Base-by-base conservation (phyloP, 106 monocot genomes). In the Acorus calamus region DNA sequence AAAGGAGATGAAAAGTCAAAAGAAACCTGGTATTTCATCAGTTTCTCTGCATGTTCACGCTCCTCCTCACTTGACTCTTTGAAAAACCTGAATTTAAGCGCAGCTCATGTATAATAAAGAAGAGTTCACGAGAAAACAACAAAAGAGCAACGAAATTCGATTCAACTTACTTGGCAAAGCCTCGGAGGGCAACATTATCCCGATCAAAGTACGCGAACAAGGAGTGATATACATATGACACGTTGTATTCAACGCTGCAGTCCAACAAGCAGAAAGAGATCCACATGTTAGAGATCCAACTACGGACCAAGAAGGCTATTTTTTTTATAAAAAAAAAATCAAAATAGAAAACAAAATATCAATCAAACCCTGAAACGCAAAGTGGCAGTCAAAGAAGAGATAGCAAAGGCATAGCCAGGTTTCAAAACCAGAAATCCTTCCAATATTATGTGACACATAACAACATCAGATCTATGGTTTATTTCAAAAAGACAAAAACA, bases 151-250 rank as follows among this genome's bases (percentile, higher is more conserved):
- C 46, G 42, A 45, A 4, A 7, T 13, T 10, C 4, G 55, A 62
- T 5, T 62, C 44, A 58, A n/a, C 80, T 83, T 81, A 89, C 84
- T 89, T 82, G 44, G 89, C 89, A 52, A 89, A 61, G 44, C 89
- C 89, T 65, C 48, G 66, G 9, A 89, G 73, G 11, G 89, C 89
- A 57, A 89, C 77, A 56, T 89, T 89, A 50, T 89, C 89, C 42
- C 84, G 70, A 49, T 89, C 89, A 53, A 89, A 89, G 70, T 89
- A 89, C 2, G 84, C 89, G 65, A 79, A 89, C 89, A 89, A 55
- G 7, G 89, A 76, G 43, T 89, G 89, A 52, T 82, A 89, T 11
- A 67, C 73, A 65, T 89, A 89, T 0, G 84, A 84, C 9, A 76
- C 73, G 53, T 76, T 89, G 74, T 89, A 89, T 54, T 84, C 89